These are phyloP conservation scores for Pseudocercospora macadamiae DNA, from an alignment of 2,329 filamentous ascomycete species.

Conservation along the genomic window DNA sequence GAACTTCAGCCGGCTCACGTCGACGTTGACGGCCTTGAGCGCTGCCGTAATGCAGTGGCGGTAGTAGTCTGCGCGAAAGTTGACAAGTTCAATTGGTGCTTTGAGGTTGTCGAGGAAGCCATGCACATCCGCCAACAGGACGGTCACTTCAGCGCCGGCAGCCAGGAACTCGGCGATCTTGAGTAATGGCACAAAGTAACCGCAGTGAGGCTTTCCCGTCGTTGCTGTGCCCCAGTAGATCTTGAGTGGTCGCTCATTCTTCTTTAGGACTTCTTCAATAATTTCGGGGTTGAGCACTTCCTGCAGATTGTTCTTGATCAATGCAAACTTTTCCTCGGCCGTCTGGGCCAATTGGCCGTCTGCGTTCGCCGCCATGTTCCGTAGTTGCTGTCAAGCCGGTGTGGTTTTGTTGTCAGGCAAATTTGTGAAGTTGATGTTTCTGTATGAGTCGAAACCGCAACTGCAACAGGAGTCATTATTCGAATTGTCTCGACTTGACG, in stretches of 20 bases:
- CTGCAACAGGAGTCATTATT: constrained; percentile 2
- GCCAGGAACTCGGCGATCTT: constrained; percentile 88
- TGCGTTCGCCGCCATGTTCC: neutral
- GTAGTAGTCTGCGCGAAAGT: constrained; percentile 83
- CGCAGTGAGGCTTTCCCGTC: constrained; percentile 84
- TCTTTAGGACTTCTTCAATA: constrained; percentile 70
- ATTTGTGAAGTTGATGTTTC: no score
- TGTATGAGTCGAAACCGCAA: no score
- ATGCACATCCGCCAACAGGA: constrained; percentile 54
- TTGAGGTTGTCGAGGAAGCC: constrained; percentile 64
- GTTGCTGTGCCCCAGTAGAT: constrained; percentile 91
- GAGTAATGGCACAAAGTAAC: constrained; percentile 85
- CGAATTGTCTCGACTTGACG: neutral
- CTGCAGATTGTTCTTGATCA: constrained; percentile 75
- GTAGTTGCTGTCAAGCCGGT: neutral
- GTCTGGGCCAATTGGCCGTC: constrained; percentile 20
- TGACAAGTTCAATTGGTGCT: constrained; percentile 84
- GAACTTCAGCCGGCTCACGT: constrained; percentile 78
- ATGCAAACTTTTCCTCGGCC: constrained; percentile 65
- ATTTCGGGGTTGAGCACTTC: constrained; percentile 85
- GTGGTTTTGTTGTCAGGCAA: neutral
- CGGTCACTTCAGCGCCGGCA: constrained; percentile 72
- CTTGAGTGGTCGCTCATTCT: constrained; percentile 70
- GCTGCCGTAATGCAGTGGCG: constrained; percentile 72
- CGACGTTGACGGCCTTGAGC: constrained; percentile 76